These are phyloP conservation scores for Macrolepiota albuminosa DNA, from an alignment of 768 basidiomycete species.

Conservation along the genomic window DNA sequence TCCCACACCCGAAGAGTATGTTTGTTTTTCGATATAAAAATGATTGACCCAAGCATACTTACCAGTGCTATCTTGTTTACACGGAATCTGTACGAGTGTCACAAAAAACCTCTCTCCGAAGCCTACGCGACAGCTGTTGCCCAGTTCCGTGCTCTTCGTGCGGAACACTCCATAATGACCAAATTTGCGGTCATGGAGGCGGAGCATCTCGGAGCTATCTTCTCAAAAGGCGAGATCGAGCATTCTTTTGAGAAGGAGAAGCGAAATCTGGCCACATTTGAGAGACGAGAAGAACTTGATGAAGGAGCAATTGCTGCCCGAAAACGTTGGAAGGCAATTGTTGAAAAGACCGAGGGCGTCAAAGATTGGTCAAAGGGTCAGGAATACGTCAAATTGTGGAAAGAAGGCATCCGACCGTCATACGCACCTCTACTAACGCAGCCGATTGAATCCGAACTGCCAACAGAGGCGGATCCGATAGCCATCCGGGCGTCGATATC, in stretches of 20 bases:
- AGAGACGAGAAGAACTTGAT: conserved; percentile 49
- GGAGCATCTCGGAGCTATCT: conserved; percentile 63
- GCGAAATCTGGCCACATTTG: conserved; percentile 54
- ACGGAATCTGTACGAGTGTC: conserved; percentile 68
- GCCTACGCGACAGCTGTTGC: conserved; percentile 79
- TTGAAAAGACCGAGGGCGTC: conserved; percentile 38
- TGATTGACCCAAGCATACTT: conserved; percentile 7
- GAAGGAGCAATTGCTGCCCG: conserved; percentile 58
- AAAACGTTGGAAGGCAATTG: conserved; percentile 75
- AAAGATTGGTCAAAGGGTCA: conserved; percentile 68
- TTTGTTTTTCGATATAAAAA: conserved; percentile 10
- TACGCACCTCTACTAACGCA: conserved; percentile 57
- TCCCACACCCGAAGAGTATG: conserved; percentile 90
- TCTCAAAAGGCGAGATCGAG: conserved; percentile 56
- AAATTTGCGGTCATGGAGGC: conserved; percentile 80
- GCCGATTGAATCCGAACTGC: conserved; percentile 16
- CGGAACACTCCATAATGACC: conserved; percentile 76
- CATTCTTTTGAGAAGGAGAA: conserved; percentile 59
- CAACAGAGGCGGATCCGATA: conserved; percentile 7
- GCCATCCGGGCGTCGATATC: not conserved
- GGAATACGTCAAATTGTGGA: conserved; percentile 70
- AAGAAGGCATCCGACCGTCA: conserved; percentile 60
- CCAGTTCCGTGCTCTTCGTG: conserved; percentile 86
- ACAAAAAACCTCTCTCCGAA: conserved; percentile 58
- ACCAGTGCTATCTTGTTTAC: conserved; percentile 74